Base-by-base conservation (phyloP, 306 rosid genomes). In the Cicer yamashitae region DNA sequence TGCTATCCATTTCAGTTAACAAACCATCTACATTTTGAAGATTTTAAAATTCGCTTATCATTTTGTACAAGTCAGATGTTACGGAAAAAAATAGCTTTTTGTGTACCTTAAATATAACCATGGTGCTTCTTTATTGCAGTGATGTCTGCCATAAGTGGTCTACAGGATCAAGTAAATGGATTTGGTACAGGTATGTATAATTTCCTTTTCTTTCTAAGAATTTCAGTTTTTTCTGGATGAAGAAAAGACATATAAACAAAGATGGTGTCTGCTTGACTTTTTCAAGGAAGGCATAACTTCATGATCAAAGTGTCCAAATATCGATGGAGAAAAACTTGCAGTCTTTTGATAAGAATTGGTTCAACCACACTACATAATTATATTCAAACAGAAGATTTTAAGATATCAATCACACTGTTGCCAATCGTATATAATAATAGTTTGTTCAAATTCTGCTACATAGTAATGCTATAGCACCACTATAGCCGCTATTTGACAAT, bases 131-230 rank as follows among this genome's bases (percentile, higher is more conserved):
- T 81, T 79, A 52, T 74, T 81, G 67, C 91, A 92, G 99, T 94
- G 89, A 85, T 87, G 89, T 90, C 99, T 69, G 96, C 99, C 61
- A 88, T 92, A 71, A 94, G 97, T 78, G 99, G 99, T 64, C 82
- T 94, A 80, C 82, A 91, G 81, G 93, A 84, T 84, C 81, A 90
- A 84, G 70, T 91, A 77, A 47, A 80, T 5, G 93, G 92, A 69
- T 84, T 94, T 22, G 88, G 90, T 70, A 85, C 96, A 86, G 77
- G 98, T 94, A 82, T 58, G 96, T 85, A 84, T 63, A 80, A 66
- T 68, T 81, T 83, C 79, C 57, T 67, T 76, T 74, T 47, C 67
- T 44, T 47, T 47, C 67, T 57, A 51, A 18, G 74, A 34, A 70
- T 34, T 63, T 46, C 56, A n/a, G 17, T 40, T 61, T 57, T 22